These are phyloP conservation scores for Xerocomellus intermedius DNA, from an alignment of 768 basidiomycete species.

Conservation along the genomic window DNA sequence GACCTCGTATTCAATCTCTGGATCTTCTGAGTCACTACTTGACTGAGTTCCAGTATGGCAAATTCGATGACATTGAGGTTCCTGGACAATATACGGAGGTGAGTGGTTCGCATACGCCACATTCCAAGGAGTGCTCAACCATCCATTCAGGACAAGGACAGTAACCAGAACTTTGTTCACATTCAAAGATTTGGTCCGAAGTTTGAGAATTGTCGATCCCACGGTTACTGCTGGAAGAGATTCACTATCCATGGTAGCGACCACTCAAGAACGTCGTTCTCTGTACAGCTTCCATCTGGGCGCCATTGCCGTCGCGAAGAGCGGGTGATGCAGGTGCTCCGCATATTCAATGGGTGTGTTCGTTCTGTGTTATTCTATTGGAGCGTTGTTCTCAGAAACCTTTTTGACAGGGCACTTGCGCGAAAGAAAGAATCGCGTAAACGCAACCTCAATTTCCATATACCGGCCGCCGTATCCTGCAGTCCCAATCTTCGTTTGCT, in stretches of 20 bases:
- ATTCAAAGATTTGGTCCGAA: constrained; percentile 89
- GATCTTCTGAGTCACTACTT: constrained; percentile 89
- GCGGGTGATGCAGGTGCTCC: constrained; percentile 84
- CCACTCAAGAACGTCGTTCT: constrained; percentile 85
- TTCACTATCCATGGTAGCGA: constrained; percentile 90
- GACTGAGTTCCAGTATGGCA: constrained; percentile 96
- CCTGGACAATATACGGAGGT: constrained; percentile 99
- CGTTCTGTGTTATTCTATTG: not conserved
- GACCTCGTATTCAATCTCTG: constrained; percentile 81
- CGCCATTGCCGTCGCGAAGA: constrained; percentile 91
- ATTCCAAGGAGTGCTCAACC: not conserved
- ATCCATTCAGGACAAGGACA: constrained; percentile 81
- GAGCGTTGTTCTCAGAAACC: not conserved
- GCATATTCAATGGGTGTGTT: constrained; percentile 88
- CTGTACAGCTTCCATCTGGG: constrained; percentile 84
- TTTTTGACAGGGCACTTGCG: constrained; percentile 61
- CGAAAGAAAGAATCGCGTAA: constrained; percentile 93
- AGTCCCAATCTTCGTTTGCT: constrained; percentile 82
- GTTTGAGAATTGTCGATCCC: constrained; percentile 86
- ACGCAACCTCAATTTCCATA: constrained; percentile 86
- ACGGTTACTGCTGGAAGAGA: constrained; percentile 85
- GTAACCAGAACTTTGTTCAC: constrained; percentile 83
- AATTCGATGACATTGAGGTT: constrained; percentile 96
- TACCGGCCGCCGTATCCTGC: constrained; percentile 83
- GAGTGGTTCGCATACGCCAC: constrained; percentile 11